Percentiles rank a stretch among this genome's conserved stretches.
These are phyloP conservation scores for Tetraselmis chui DNA, from an alignment of 139 green algal genomes.

Conservation along the genomic window DNA sequence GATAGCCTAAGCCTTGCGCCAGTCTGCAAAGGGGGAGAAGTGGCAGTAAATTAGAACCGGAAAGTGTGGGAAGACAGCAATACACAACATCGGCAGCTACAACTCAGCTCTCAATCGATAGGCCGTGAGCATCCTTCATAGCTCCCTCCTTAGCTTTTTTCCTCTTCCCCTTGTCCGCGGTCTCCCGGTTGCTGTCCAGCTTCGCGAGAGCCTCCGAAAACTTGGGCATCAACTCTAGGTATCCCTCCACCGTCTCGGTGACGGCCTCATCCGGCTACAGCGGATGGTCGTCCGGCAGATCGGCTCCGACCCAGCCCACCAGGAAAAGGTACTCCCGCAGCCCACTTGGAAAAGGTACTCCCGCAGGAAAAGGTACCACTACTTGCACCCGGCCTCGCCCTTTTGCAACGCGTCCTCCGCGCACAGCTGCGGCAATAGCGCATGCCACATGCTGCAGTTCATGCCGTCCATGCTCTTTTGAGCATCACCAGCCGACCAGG, in stretches of 20 bases:
- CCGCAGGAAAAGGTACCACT: neutral
- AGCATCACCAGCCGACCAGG: neutral
- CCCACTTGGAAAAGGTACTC: neutral
- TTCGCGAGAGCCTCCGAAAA: neutral
- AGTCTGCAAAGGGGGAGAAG: neutral
- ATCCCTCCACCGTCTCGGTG: neutral
- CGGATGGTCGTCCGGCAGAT: neutral
- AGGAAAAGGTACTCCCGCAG: neutral
- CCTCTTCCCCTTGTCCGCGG: neutral
- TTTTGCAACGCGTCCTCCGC: neutral
- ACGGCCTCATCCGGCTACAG: neutral
- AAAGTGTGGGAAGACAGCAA: neutral
- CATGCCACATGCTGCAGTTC: neutral
- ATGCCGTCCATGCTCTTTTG: neutral
- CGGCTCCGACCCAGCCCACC: neutral
- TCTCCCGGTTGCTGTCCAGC: neutral
- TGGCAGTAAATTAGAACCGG: neutral
- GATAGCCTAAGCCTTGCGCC: neutral
- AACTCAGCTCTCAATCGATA: neutral
- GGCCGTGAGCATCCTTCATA: neutral
- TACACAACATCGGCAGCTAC: neutral
- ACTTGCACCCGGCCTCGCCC: neutral
- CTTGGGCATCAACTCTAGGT: neutral
- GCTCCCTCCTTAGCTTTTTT: neutral
- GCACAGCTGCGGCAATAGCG: neutral